Conservation (phyloP, 2,329 filamentous ascomycete genomes). For the Ophiostoma sp. region DNA sequence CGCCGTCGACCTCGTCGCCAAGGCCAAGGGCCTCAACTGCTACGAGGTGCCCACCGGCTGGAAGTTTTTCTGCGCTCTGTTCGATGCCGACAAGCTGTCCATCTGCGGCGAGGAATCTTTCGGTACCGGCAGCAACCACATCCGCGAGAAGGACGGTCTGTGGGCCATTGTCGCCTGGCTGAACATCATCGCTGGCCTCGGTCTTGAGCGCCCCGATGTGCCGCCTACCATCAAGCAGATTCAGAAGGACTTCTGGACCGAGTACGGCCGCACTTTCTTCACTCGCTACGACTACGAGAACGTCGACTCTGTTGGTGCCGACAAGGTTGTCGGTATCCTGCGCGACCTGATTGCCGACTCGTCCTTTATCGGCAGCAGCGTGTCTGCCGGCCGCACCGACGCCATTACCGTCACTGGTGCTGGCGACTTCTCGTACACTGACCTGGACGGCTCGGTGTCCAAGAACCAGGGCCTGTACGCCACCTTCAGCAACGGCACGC, state of each 20-base stretch:
- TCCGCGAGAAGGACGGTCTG: slow-evolving; percentile 96
- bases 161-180: slow-evolving; percentile 98
- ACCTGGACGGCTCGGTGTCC: slow-evolving; percentile 93
- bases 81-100: slow-evolving; percentile 90
- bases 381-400: slow-evolving; percentile 66
- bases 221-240: slow-evolving; percentile 93
- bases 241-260: slow-evolving; percentile 94
- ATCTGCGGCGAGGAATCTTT: slow-evolving; percentile 99
- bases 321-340: slow-evolving; percentile 80
- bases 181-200: slow-evolving; percentile 95
- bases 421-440: slow-evolving; percentile 96
- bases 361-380: slow-evolving; percentile 73
- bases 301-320: slow-evolving; percentile 83
- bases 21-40: slow-evolving; percentile 82
- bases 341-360: slow-evolving; percentile 68
- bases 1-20: slow-evolving; percentile 90
- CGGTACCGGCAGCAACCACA: slow-evolving; percentile 96
- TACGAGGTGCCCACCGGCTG: slow-evolving; percentile 98
- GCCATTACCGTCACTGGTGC: slow-evolving; percentile 61
- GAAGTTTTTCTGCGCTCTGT: slow-evolving; percentile 98
- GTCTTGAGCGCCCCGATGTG: slow-evolving; percentile 70
- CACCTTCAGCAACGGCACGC: slow-evolving; percentile 89
- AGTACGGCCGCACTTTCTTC: slow-evolving; percentile 97
- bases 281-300: slow-evolving; percentile 98
- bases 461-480: slow-evolving; percentile 95